These are phyloP conservation scores for Botrytis elliptica DNA, from an alignment of 2,329 filamentous ascomycete species.

Conservation along the genomic window DNA sequence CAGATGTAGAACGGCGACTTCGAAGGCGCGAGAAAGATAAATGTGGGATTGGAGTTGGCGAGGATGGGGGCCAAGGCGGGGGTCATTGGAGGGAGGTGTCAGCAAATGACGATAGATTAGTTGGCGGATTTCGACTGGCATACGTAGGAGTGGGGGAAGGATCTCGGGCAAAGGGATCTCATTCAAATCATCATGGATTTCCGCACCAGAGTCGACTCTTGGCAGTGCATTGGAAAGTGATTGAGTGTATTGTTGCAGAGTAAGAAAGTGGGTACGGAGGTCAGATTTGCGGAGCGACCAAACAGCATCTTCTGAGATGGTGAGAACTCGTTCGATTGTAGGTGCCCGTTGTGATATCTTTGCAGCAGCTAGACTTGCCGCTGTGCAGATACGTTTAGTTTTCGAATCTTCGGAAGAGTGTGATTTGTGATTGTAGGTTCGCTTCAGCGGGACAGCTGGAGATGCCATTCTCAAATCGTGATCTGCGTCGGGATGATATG, in stretches of 20 bases:
- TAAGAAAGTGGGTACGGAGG: slow-evolving; percentile 31
- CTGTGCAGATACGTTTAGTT: slow-evolving; percentile 2
- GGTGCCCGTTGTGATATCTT: slow-evolving; percentile 10
- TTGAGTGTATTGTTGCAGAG: slow-evolving; percentile 31
- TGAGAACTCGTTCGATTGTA: slow-evolving; percentile 23
- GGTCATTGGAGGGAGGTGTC: slow-evolving; percentile 22
- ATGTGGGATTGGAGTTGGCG: slow-evolving; percentile 34
- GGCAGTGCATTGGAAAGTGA: slow-evolving; percentile 22
- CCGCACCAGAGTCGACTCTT: slow-evolving; percentile 10
- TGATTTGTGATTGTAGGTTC: background rate
- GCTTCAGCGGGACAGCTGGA: background rate
- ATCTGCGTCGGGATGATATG: slow-evolving; percentile 5
- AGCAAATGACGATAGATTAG: slow-evolving; percentile 31
- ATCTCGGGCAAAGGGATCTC: background rate
- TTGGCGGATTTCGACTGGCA: slow-evolving; percentile 33
- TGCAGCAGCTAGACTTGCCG: slow-evolving; percentile 9
- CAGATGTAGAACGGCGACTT: slow-evolving; percentile 28
- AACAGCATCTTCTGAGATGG: slow-evolving; percentile 31
- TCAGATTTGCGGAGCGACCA: slow-evolving; percentile 32
- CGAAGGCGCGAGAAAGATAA: slow-evolving; percentile 31
- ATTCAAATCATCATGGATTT: slow-evolving; percentile 8
- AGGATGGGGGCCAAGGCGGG: slow-evolving; percentile 33
- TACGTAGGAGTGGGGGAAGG: slow-evolving; percentile 27
- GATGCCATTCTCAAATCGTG: background rate
- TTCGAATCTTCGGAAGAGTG: background rate